Percentiles rank a stretch among this genome's conserved stretches.
phyloP scores from a whole-genome alignment of 306 rosid species.

The Pueraria montana region DNA sequence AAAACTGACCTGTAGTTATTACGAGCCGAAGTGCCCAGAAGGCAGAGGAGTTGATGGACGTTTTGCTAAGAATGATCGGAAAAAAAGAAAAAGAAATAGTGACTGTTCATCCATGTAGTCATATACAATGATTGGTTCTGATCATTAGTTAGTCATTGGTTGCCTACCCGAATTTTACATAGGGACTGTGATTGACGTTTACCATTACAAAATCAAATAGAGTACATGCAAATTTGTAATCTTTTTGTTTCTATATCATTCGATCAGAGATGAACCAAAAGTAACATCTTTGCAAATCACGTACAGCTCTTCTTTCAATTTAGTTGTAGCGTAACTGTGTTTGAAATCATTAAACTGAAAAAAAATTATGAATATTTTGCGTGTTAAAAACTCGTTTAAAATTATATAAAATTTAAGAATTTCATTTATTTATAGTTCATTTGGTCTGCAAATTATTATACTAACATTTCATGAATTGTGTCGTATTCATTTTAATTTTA shows the following conservation, averaged over 20 bases:
- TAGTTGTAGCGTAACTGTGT: neutral
- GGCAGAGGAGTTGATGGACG: neutral
- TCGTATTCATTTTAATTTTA: neutral
- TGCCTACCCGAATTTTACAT: slow-evolving; percentile 2
- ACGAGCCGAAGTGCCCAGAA: neutral
- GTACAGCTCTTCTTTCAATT: neutral
- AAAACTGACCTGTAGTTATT: slow-evolving; percentile 22
- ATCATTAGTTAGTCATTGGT: slow-evolving; percentile 11
- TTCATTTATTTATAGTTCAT: neutral
- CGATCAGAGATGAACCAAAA: slow-evolving; percentile 17
- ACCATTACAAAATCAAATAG: slow-evolving; percentile 6
- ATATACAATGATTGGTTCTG: slow-evolving; percentile 12
- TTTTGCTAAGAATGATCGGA: neutral
- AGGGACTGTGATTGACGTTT: slow-evolving; percentile 7
- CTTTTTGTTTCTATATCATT: neutral
- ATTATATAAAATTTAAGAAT: neutral
- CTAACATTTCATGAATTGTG: neutral
- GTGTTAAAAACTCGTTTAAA: neutral
- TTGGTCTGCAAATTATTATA: neutral
- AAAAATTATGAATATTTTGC: neutral
- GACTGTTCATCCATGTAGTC: slow-evolving; percentile 29
- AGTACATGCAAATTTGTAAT: slow-evolving; percentile 16
- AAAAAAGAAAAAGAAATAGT: neutral
- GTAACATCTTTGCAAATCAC: neutral
- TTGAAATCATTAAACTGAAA: neutral